Evolutionary conservation across 1,139 yeast genomes (phyloP), one percentile per base, ranked within the genome.

Genomic region (Debaryomyces udenii): DNA sequence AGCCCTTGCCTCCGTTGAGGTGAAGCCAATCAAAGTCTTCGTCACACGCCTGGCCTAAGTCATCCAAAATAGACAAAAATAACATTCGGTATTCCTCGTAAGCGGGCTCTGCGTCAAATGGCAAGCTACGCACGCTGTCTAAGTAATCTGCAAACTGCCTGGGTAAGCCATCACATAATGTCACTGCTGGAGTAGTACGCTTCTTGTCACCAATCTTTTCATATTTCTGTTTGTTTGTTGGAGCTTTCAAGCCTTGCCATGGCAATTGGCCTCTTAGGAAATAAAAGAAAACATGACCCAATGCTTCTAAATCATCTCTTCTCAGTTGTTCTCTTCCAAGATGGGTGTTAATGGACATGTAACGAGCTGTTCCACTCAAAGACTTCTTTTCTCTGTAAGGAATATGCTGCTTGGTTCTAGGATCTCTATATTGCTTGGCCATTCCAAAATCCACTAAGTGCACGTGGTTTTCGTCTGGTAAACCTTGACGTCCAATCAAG

Each of bases 231-330:
- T 93, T 93, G 70, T 93, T 93, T 30, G 96, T 90, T 50, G 96
- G 96, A n/a, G 98, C 99, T 67, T 91, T 91, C 51, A 93, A 76
- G 22, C 99, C 98, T 70, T 93, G 99, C 99, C 99, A 93, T 38
- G 99, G 99, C 57, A 93, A 78, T 49, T 88, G 90, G 37, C 99
- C 99, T 53, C 95, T 78, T 54, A 93, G 68, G 60, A 93, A 93
- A 67, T 93, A 93, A 68, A 93, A 85, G 61, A 93, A 88, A 2
- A 93, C 98, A 66, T 93, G 97, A 33, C 97, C 98, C 52, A 93
- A 73, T 6, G 96, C 90, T 68, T 93, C 99, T 57, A 93, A 76
- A 66, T 93, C 99, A 62, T 93, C 99, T 57, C 99, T 79, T 61
- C 99, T 81, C 51, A 88, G 83, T 68, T 93, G 99, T 66, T 93